A percentile compares a stretch with the other conserved stretches of the same genome.
These are phyloP conservation scores for Limonium bicolor DNA, from an alignment of 148 eudicot genomes.

Conservation along the genomic window DNA sequence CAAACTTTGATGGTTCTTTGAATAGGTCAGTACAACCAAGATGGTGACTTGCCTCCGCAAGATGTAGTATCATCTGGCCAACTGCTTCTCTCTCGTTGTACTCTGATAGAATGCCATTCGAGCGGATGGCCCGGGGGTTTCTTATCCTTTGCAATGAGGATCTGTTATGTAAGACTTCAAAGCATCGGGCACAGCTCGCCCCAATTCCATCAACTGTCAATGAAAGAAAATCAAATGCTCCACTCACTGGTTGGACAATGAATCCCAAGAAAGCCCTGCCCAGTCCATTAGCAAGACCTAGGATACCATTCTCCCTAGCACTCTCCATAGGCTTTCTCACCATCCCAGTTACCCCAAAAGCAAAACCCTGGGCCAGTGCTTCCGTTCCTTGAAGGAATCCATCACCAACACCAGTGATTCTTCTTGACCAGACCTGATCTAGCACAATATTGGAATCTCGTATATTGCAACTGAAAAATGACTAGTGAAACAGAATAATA, in stretches of 20 bases:
- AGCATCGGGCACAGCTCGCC: constrained; percentile 92
- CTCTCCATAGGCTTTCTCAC: constrained; percentile 90
- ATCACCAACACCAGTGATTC: constrained; percentile 91
- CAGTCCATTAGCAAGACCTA: constrained; percentile 96
- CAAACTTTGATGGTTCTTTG: constrained; percentile 97
- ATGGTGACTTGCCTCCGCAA: constrained; percentile 89
- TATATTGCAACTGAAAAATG: not conserved
- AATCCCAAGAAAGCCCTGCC: constrained; percentile 88
- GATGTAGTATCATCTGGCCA: constrained; percentile 92
- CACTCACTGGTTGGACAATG: constrained; percentile 93
- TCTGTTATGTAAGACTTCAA: constrained; percentile 74
- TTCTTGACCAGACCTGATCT: constrained; percentile 80
- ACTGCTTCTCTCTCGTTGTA: constrained; percentile 82
- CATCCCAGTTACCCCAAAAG: constrained; percentile 96
- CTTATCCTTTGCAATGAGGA: constrained; percentile 55
- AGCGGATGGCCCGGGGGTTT: constrained; percentile 77
- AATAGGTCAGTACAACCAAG: constrained; percentile 85
- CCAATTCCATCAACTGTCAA: constrained; percentile 96
- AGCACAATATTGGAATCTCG: too few species aligned
- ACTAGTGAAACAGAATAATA: not conserved
- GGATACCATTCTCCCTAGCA: constrained; percentile 87
- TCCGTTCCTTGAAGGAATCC: constrained; percentile 96
- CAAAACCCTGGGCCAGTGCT: constrained; percentile 98
- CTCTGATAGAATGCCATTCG: constrained; percentile 72
- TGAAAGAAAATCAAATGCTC: constrained; percentile 92